A percentile compares a stretch with the other conserved stretches of the same genome.
phyloP scores from a whole-genome alignment of 768 basidiomycete species.

The Lentinula aciculospora region DNA sequence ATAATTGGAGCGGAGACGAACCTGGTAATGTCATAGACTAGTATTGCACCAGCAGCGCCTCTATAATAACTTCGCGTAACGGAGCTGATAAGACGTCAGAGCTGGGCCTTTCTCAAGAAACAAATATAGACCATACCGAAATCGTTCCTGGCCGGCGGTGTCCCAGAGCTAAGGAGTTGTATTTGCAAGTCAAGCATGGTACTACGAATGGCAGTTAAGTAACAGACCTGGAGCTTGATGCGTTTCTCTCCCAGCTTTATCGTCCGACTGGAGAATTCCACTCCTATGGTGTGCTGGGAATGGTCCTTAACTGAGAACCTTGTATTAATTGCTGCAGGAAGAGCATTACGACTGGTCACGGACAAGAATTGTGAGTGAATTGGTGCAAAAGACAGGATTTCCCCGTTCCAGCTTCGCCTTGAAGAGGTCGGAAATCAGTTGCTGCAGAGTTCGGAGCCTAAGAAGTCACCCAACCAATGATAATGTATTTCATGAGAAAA shows the following conservation, averaged over 20 bases:
- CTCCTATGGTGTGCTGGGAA: conserved; percentile 97
- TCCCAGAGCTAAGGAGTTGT: conserved; percentile 85
- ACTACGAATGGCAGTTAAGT: conserved; percentile 5
- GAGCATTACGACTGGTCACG: conserved; percentile 24
- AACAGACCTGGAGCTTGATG: conserved; percentile 86
- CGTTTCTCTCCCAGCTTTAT: conserved; percentile 91
- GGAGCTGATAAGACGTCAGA: conserved; percentile 41
- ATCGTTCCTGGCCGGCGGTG: conserved; percentile 94
- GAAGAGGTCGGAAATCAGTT: conserved; percentile 1
- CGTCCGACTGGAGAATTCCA: conserved; percentile 94
- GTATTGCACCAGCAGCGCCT: conserved; percentile 86
- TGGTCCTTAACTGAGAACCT: conserved; percentile 83
- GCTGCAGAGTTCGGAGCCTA: conserved; percentile 7
- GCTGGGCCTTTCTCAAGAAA: neutral
- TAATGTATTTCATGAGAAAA: conserved; percentile 98
- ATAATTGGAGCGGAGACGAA: conserved; percentile 25
- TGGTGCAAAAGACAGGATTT: conserved; percentile 97
- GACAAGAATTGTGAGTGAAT: conserved; percentile 94
- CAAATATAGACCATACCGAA: conserved; percentile 48
- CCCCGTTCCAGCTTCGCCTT: conserved; percentile 95
- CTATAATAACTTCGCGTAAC: conserved; percentile 96
- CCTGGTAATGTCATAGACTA: conserved; percentile 94
- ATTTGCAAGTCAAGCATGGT: conserved; percentile 11
- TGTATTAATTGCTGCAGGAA: conserved; percentile 1
- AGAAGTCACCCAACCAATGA: conserved; percentile 62